Evolutionary conservation across 176 grass and related monocot genomes (phyloP).

Genomic region (Tillandsia leiboldiana): DNA sequence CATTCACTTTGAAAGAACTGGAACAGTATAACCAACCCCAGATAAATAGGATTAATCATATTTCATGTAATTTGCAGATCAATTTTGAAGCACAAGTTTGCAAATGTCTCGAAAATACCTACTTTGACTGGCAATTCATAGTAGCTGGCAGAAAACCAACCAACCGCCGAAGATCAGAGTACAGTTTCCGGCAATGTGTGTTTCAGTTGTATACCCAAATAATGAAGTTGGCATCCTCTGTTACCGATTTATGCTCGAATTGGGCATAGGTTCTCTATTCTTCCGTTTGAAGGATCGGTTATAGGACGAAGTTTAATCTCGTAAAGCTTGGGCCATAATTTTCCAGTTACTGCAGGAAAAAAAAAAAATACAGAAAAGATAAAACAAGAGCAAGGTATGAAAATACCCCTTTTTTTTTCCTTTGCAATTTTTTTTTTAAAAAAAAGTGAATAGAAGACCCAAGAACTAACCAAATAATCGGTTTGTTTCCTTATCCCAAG

Average conservation of each 20-base stretch:
- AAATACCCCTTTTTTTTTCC: too few species aligned
- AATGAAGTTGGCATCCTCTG: background rate
- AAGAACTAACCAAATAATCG: conserved; percentile 66
- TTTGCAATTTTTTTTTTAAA: too few species aligned
- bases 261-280: conserved; percentile 30
- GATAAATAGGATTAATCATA: too few species aligned
- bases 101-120: too few species aligned
- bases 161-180: too few species aligned
- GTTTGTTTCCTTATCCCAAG: conserved; percentile 63
- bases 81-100: too few species aligned
- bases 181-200: too few species aligned
- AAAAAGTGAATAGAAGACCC: background rate
- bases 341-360: conserved; percentile 35
- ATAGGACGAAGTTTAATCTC: conserved; percentile 34
- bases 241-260: conserved; percentile 7
- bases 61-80: too few species aligned
- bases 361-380: background rate
- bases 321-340: conserved; percentile 45
- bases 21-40: too few species aligned
- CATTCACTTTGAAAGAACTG: too few species aligned
- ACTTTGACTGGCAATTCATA: too few species aligned
- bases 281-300: conserved; percentile 8
- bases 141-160: too few species aligned
- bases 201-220: background rate
- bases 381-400: background rate